Base-by-base conservation (phyloP, 2,329 filamentous ascomycete genomes). In the Fusarium coicis region DNA sequence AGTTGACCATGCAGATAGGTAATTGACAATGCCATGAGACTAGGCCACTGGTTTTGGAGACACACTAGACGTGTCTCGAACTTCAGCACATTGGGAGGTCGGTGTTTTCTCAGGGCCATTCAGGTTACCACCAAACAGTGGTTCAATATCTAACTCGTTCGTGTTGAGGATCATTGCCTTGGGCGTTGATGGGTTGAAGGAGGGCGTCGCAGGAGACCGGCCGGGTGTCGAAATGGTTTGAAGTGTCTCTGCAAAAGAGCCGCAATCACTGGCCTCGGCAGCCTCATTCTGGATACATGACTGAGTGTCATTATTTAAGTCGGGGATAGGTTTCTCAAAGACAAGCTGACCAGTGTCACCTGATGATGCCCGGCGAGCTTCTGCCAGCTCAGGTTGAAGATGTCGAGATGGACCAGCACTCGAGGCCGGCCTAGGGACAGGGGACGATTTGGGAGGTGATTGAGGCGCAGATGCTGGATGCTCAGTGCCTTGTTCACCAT, bases 161-260 rank as follows among this genome's bases (percentile, higher is more conserved):
- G 63, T 56, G 7, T 50, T 42, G 30, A 73, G 21, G 3, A 65
- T 23, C 79, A 81, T 80, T 7, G 79, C 79, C 32, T 74, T 80
- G 2, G 80, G 79, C 0, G 80, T 81, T 9, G 53, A 68, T 1
- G 80, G 79, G 16, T 79, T 77, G 30, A 78, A 80, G 2, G n/a
- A 57, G 3, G 64, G 74, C 10, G 74, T 74, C 11, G 74, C 59
- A 2, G 74, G 74, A 5, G 74, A 77, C 30, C 64, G 67, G 2
- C 72, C 69, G 1, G 66, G 37, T 1, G 75, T 64, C 5, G 72
- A 63, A 23, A 68, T 46, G 2, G 70, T 70, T 32, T 66, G 66
- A 2, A 66, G 68, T 58, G 53, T 73, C 55, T 42, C 72, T 26
- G 59, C 46, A 58, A 34, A 70, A 23, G 49, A 79, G 15, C 54